Base-by-base conservation (phyloP, 2,329 filamentous ascomycete genomes). In the Bipolaris zeicola region DNA sequence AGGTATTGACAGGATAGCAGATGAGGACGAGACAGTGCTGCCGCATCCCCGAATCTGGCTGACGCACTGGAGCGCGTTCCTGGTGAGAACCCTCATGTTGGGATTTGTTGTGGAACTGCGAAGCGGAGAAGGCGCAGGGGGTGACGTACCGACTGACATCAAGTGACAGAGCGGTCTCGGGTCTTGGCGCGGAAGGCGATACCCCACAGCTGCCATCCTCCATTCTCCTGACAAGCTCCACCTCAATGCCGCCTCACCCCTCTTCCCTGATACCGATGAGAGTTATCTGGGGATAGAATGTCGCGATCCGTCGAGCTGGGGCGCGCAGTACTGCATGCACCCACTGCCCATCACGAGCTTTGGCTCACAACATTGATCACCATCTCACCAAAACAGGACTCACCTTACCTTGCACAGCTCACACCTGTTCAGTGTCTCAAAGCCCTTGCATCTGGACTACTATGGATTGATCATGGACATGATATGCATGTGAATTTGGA, bases 311-410 rank as follows among this genome's bases (percentile, higher is more conserved):
- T 73, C 16, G 72, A 76, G 55, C 60, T 77, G 33, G 75, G 74
- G 51, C 67, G 70, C 44, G 72, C 72, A 28, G 73, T 76, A 39
- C 58, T 77, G 16, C 61, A 58, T 36, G 64, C 64, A 24, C 54
- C 68, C 14, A 54, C 50, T 28, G 55, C 61, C 7, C 48, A 68
- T 33, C 55, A 73, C 28, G 70, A 76, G 63, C 70, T 77, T n/a
- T 74, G 70, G 71, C 67, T 75, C 54, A 70, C 57, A 26, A 71
- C 72, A 41, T 70, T 70, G 59, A 72, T 75, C 64, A 74, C 72
- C 26, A 49, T 74, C 61, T 72, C 67, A 70, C 60, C 67, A 52
- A 57, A 63, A 46, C 66, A 69, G 55, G 37, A 64, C 24, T 53
- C 51, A 43, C 61, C 58, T 72, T 61, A 73, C 45, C 16, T 71